Conservation (phyloP, 306 rosid genomes). For the Rosa persica region DNA sequence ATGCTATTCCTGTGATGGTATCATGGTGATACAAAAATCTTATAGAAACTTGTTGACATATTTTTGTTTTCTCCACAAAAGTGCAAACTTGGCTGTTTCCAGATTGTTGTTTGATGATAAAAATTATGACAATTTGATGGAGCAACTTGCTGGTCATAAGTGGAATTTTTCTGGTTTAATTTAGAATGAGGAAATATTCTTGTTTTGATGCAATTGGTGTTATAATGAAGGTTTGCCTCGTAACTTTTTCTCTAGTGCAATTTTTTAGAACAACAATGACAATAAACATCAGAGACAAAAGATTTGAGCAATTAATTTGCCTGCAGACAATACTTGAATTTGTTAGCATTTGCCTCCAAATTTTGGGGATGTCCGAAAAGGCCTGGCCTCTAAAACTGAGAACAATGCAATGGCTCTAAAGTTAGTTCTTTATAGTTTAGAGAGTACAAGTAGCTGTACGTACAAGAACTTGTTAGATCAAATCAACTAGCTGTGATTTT, state of each 20-base stretch:
- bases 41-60: neutral
- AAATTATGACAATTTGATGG: neutral
- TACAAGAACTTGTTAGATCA: neutral
- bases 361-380: neutral
- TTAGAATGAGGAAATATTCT: neutral
- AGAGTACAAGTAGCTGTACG: slow-evolving; percentile 1
- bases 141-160: neutral
- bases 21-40: neutral
- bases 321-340: neutral
- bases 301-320: neutral
- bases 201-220: slow-evolving; percentile 2
- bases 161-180: neutral
- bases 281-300: neutral
- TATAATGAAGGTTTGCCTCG: neutral
- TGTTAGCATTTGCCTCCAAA: slow-evolving; percentile 14
- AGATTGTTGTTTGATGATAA: neutral
- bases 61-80: neutral
- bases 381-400: neutral
- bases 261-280: neutral
- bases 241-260: neutral
- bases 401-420: neutral
- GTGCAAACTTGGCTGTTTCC: neutral
- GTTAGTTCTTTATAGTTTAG: neutral
- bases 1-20: too few relatives aligned
- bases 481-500: neutral